Percentiles rank a stretch among this genome's conserved stretches.
Evolutionary conservation across 2,329 filamentous ascomycete species (phyloP).

Genomic region (Ceratocystis eucalypticola): DNA sequence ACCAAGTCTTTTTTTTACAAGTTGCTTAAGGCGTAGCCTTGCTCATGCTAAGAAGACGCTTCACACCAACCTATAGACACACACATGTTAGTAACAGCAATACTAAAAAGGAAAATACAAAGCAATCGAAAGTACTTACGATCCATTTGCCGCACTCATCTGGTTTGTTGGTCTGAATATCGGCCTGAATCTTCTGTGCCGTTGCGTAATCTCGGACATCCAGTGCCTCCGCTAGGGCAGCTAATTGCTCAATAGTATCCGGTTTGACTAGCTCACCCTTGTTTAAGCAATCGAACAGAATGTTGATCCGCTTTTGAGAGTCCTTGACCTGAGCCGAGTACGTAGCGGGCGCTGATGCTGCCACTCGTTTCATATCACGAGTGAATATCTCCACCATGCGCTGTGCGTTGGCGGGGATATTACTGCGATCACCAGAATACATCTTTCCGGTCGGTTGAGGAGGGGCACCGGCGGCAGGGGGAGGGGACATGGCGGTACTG

Average conservation of each 20-base stretch:
- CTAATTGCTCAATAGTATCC: constrained; percentile 57
- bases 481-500: constrained; percentile 25
- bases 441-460: constrained; percentile 38
- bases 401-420: constrained; percentile 67
- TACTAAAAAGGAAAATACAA: not conserved
- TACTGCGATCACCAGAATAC: constrained; percentile 64
- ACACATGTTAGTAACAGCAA: constrained; percentile 29
- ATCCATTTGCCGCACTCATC: constrained; percentile 80
- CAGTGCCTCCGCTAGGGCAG: constrained; percentile 50
- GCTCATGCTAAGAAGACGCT: constrained; percentile 67
- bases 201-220: constrained; percentile 54
- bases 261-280: constrained; percentile 81
- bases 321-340: constrained; percentile 86
- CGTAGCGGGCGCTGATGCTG: constrained; percentile 67
- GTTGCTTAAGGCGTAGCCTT: constrained; percentile 49
- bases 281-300: constrained; percentile 95
- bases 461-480: constrained; percentile 34
- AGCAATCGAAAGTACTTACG: constrained; percentile 40
- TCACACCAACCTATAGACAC: constrained; percentile 51
- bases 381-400: constrained; percentile 69
- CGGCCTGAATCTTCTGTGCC: constrained; percentile 55
- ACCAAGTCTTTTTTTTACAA: not conserved
- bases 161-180: constrained; percentile 62
- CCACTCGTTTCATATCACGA: constrained; percentile 78
- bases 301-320: constrained; percentile 79